phyloP scores from a whole-genome alignment of 768 basidiomycete species.

The Amanita rubescens region DNA sequence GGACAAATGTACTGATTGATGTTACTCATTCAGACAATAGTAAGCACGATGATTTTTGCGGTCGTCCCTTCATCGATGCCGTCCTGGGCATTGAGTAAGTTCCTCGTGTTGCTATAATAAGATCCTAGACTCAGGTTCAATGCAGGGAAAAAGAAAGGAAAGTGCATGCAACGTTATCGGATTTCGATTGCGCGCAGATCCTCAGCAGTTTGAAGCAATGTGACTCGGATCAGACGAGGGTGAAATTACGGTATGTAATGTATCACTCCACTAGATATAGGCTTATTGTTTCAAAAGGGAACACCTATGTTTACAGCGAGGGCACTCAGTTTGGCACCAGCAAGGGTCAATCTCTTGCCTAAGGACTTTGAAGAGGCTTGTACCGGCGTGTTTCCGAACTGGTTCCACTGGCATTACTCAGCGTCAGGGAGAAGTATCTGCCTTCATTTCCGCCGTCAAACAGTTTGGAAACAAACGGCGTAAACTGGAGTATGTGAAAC shows the following conservation, averaged over 20 bases:
- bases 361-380: not conserved
- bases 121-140: not conserved
- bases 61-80: not conserved
- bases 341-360: not conserved
- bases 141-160: not conserved
- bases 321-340: not conserved
- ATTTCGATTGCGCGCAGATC: not conserved
- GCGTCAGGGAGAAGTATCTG: not conserved
- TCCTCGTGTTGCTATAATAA: not conserved
- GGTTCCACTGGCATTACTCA: not conserved
- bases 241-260: conserved; percentile 1
- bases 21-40: not conserved
- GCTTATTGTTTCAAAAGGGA: not conserved
- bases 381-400: not conserved
- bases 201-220: not conserved
- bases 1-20: not conserved
- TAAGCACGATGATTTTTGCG: not conserved
- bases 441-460: not conserved
- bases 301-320: not conserved
- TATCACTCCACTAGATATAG: not conserved
- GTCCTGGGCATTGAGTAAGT: not conserved
- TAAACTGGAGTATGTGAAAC: not conserved
- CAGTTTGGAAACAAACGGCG: not conserved
- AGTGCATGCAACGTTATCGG: not conserved
- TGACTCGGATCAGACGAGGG: not conserved